Evolutionary conservation across 2,329 filamentous ascomycete species (phyloP).

Genomic region (Zelopaecilomyces penicillatus): DNA sequence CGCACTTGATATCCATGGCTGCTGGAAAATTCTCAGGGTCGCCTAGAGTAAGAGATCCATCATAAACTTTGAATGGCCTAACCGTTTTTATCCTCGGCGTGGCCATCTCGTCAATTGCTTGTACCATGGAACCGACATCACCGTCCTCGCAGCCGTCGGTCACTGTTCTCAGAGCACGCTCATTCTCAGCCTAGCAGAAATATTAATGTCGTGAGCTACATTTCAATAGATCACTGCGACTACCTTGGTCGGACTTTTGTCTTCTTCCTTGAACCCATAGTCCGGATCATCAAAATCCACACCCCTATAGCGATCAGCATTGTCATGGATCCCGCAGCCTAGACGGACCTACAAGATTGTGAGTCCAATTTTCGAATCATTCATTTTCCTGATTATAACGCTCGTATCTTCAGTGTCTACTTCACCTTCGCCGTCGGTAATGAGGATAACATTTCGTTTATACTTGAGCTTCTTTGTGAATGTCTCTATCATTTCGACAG

Average conservation of each 20-base stretch:
- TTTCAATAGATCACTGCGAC: background rate
- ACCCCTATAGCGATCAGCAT: constrained; percentile 44
- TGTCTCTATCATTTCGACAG: constrained; percentile 73
- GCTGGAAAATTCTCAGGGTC: constrained; percentile 64
- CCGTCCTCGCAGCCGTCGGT: constrained; percentile 60
- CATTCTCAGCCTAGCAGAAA: constrained; percentile 49
- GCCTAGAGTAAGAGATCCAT: constrained; percentile 71
- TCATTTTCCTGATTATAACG: constrained; percentile 65
- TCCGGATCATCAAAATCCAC: constrained; percentile 90
- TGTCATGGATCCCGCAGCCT: background rate
- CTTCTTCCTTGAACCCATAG: constrained; percentile 86
- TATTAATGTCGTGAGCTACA: background rate
- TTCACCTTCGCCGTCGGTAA: constrained; percentile 70
- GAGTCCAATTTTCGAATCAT: constrained; percentile 68
- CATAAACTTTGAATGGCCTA: constrained; percentile 71
- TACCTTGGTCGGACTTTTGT: constrained; percentile 66
- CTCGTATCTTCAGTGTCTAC: constrained; percentile 66
- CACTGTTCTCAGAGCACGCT: constrained; percentile 56
- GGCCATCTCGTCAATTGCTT: constrained; percentile 73
- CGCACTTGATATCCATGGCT: constrained; percentile 74
- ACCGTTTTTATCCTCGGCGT: constrained; percentile 68
- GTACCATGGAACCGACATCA: constrained; percentile 72
- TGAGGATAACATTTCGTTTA: constrained; percentile 68
- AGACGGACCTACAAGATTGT: constrained; percentile 59
- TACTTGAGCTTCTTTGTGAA: constrained; percentile 79